Evolutionary conservation across 139 green algal genomes (phyloP), one percentile per base, ranked within the genome.

Genomic region (Coelastrella sp.): DNA sequence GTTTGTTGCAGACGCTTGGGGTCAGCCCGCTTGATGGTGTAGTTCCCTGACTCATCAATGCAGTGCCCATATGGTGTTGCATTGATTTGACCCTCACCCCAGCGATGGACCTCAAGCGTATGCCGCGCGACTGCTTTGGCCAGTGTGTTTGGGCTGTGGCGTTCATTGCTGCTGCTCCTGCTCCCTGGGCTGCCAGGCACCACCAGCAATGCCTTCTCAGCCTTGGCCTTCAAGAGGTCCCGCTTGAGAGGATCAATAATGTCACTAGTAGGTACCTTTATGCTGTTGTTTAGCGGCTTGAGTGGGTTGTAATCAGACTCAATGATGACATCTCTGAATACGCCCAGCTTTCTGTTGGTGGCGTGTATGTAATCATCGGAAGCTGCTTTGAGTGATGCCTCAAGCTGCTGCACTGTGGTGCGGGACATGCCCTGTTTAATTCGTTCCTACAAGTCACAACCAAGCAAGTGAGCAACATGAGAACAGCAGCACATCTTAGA

Each of bases 291-390:
- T 4, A 82, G 85, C 10, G 87, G 76, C 0, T 59, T 24, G 7
- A 96, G 87, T 4, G 94, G 94, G 91, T 96, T 90, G 88, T 96
- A 96, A 80, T 96, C 93, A 27, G 79, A 35, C 88, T 95, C 92
- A 35, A 94, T 94, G 78, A 96, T 93, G n/a, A 96, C 94, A 63
- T 96, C 94, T 6, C 93, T 61, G 91, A 93, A 96, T 63, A 96
- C 91, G 6, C 91, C 91, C 12, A 93, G 81, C 86, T 95, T 96
- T 35, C 35, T 93, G 92, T 95, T 95, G 78, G 85, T 94, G 70
- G 92, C 92, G 75, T 84, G 78, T 22, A 95, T 78, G 88, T 94
- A 95, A 6, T 87, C 82, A 25, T 89, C 78, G n/a, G 92, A 92
- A 25, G 93, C 91, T 17, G 9, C 72, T 57, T 92, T 76, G 25